A percentile compares a stretch with the other conserved stretches of the same genome.
phyloP scores from a whole-genome alignment of 345 rosid genomes.

The Viola odorata region DNA sequence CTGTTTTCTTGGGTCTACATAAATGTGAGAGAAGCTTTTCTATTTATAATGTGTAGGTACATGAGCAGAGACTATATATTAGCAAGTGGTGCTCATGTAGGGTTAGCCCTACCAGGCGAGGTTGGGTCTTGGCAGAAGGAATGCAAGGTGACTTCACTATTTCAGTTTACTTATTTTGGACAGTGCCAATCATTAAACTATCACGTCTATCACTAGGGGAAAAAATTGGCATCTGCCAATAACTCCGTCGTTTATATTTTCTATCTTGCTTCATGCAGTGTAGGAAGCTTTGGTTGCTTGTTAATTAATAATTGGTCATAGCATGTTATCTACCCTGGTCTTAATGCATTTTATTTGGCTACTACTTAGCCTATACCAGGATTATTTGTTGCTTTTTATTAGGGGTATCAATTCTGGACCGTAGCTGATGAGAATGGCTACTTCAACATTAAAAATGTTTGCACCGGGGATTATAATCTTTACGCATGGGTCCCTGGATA shows the following conservation, averaged over 20 bases:
- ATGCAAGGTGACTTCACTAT: conserved; percentile 49
- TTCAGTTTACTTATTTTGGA: not conserved
- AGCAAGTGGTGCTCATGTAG: conserved; percentile 64
- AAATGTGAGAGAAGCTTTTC: not conserved
- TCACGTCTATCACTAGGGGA: too few species aligned
- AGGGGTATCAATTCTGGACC: conserved; percentile 24
- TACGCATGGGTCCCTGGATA: conserved; percentile 27
- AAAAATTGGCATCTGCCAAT: too few species aligned
- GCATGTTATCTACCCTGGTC: too few species aligned
- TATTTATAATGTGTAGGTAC: conserved; percentile 36
- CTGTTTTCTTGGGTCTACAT: not conserved
- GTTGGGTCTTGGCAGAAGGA: conserved; percentile 88
- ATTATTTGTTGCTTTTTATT: not conserved
- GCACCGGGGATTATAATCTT: conserved; percentile 17
- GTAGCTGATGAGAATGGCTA: conserved; percentile 17
- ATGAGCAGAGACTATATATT: conserved; percentile 31
- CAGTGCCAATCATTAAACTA: too few species aligned
- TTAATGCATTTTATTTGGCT: too few species aligned
- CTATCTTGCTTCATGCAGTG: too few species aligned
- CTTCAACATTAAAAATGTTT: conserved; percentile 12
- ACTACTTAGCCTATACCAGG: too few species aligned
- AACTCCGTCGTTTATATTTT: too few species aligned
- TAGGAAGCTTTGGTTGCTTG: too few species aligned
- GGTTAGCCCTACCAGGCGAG: conserved; percentile 72
- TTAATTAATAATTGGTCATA: too few species aligned